A percentile compares a stretch with the other conserved stretches of the same genome.
These are phyloP conservation scores for Ustilago crameri DNA, from an alignment of 1,284 basidiomycete species.

Conservation along the genomic window DNA sequence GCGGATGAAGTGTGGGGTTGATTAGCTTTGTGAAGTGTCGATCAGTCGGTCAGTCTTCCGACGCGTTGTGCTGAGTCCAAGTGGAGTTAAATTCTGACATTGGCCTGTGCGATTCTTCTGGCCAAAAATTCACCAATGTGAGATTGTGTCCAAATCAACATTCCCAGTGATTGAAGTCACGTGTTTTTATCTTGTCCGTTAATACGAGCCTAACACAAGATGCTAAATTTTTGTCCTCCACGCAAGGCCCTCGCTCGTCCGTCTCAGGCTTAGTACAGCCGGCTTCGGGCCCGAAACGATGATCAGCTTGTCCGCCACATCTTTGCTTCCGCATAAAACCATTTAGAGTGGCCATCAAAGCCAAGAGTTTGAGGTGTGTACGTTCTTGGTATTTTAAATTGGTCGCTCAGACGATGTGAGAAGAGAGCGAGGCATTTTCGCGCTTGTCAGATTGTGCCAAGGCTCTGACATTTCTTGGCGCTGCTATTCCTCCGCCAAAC, in stretches of 20 bases:
- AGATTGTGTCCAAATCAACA: no score
- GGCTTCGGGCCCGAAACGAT: no score
- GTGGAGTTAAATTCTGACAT: constrained; percentile 18
- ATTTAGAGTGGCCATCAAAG: not conserved
- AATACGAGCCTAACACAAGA: no score
- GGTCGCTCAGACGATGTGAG: not conserved
- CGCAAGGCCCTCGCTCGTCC: no score
- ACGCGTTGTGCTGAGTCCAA: constrained; percentile 23
- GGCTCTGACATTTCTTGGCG: constrained; percentile 23
- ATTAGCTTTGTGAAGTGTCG: not conserved
- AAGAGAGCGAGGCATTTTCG: not conserved
- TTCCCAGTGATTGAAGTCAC: no score
- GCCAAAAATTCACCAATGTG: not conserved
- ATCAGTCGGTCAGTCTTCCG: constrained; percentile 11
- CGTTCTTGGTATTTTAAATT: not conserved
- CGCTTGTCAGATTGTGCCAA: constrained; percentile 32
- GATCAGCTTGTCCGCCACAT: no score
- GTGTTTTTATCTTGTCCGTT: no score
- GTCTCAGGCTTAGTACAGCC: no score
- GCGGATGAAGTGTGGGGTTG: constrained; percentile 1
- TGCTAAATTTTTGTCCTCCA: no score
- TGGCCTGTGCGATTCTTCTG: constrained; percentile 18
- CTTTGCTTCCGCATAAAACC: no score
- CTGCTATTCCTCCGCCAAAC: not conserved
- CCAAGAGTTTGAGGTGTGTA: constrained; percentile 8